Conservation (phyloP, 176 grass and related monocot species). For the Poa annua region DNA sequence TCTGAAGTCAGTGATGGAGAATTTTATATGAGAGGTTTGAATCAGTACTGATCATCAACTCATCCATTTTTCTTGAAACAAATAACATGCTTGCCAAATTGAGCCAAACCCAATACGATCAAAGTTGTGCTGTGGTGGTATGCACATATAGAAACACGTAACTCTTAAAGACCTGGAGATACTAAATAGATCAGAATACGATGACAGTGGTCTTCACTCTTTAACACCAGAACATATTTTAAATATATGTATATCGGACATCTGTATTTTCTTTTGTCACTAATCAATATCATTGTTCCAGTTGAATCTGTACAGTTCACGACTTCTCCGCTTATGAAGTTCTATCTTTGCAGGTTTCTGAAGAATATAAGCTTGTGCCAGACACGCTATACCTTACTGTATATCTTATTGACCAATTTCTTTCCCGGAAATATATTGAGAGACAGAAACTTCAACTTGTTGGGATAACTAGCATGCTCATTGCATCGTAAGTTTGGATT, state of each 20-base stretch:
- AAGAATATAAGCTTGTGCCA: conserved; percentile 88
- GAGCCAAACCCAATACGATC: not conserved
- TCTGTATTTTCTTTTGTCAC: not conserved
- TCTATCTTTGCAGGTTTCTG: conserved; percentile 69
- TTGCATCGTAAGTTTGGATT: conserved; percentile 83
- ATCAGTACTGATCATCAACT: conserved; percentile 5
- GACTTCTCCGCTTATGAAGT: conserved; percentile 35
- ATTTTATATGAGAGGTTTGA: conserved; percentile 37
- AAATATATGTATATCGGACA: not conserved
- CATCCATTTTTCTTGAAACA: conserved; percentile 13
- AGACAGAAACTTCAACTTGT: conserved; percentile 76
- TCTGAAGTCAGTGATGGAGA: conserved; percentile 20
- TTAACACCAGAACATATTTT: conserved; percentile 14
- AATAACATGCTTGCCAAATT: not conserved
- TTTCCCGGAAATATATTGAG: conserved; percentile 76
- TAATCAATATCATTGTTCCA: conserved; percentile 11
- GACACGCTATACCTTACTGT: conserved; percentile 94
- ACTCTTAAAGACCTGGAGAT: conserved; percentile 21
- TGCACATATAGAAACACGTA: conserved; percentile 8
- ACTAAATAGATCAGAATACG: not conserved
- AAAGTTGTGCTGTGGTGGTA: conserved; percentile 7
- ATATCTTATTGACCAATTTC: conserved; percentile 75
- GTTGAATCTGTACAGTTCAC: conserved; percentile 19
- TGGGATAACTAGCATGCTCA: conserved; percentile 91
- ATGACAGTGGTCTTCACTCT: not conserved